These are phyloP conservation scores for Oryza meyeriana DNA, from an alignment of 176 grass and related monocot species.

Conservation along the genomic window DNA sequence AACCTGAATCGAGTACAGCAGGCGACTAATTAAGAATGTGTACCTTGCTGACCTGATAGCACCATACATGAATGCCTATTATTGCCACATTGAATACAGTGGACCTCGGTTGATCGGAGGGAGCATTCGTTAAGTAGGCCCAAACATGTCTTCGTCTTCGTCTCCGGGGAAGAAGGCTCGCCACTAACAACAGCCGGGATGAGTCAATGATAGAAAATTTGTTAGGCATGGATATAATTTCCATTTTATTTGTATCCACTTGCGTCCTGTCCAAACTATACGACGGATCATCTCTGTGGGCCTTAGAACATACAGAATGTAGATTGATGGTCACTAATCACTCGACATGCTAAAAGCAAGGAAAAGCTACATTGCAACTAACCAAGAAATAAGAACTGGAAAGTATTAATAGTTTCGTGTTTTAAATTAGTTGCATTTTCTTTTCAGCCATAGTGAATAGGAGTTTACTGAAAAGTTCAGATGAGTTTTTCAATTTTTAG, in stretches of 20 bases:
- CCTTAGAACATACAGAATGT: neutral
- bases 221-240: neutral
- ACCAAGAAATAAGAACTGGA: neutral
- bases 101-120: conserved; percentile 5
- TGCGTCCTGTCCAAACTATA: neutral
- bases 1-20: conserved; percentile 35
- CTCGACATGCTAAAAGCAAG: conserved; percentile 23
- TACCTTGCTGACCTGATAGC: conserved; percentile 25
- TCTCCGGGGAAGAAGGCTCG: neutral
- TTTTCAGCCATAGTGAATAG: neutral
- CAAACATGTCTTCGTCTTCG: neutral
- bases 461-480: neutral
- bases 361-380: conserved; percentile 29
- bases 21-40: conserved; percentile 9
- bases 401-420: neutral
- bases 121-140: conserved; percentile 24
- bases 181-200: neutral
- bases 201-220: neutral
- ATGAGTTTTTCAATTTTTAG: too few relatives aligned
- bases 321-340: conserved; percentile 37
- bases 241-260: neutral
- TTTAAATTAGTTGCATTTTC: neutral
- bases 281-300: conserved; percentile 11
- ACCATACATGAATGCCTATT: conserved; percentile 25
- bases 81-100: conserved; percentile 21